A percentile compares a stretch with the other conserved stretches of the same genome.
Conservation (phyloP, 2,329 filamentous ascomycete species). For the Aspergillus aculeatinus region DNA sequence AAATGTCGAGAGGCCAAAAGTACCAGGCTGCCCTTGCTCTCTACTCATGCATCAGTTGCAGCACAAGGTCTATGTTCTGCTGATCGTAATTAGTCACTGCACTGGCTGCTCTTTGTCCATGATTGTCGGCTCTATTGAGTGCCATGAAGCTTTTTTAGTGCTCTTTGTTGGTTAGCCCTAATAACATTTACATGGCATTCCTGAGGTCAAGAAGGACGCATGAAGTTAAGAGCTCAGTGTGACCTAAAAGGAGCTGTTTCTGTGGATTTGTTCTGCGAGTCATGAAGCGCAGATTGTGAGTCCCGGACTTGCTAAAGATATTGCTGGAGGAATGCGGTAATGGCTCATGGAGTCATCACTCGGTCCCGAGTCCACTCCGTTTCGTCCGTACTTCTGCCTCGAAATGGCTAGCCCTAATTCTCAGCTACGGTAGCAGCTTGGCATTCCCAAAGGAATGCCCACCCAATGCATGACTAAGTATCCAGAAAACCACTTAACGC, state of each 20-base stretch:
- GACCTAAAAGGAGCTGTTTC: not conserved
- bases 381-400: not conserved
- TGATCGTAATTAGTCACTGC: not conserved
- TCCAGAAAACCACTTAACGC: conserved; percentile 37
- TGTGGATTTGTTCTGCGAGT: not conserved
- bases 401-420: not conserved
- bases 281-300: not conserved
- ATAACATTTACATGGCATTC: not conserved
- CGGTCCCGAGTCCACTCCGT: conserved; percentile 6
- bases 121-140: too few relatives aligned
- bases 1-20: not conserved
- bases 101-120: not conserved
- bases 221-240: not conserved
- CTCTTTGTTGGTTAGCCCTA: not conserved
- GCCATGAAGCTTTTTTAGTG: not conserved
- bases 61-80: not conserved
- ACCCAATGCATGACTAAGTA: not conserved
- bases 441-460: not conserved
- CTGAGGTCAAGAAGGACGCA: not conserved
- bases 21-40: not conserved
- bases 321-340: not conserved
- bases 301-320: not conserved
- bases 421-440: not conserved
- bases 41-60: not conserved
- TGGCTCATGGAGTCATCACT: not conserved